phyloP scores from a whole-genome alignment of 257 asterid genomes.

The Paraleonurus japonicus region DNA sequence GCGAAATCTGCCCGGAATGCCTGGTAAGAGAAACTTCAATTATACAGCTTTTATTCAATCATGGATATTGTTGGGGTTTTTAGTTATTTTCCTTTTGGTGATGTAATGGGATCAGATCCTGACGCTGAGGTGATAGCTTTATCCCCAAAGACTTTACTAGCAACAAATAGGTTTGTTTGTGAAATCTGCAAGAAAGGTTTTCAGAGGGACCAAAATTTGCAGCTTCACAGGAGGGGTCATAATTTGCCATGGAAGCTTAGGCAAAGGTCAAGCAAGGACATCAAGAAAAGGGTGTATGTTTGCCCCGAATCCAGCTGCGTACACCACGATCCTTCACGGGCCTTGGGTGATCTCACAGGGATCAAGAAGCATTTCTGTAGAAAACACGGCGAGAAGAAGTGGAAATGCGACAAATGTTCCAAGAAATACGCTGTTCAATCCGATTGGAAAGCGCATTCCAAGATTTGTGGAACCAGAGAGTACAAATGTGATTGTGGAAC shows the following conservation, averaged over 20 bases:
- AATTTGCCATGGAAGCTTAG: slow-evolving; percentile 84
- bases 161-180: slow-evolving; percentile 81
- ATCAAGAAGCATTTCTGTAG: slow-evolving; percentile 88
- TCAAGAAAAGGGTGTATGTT: slow-evolving; percentile 72
- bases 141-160: slow-evolving; percentile 68
- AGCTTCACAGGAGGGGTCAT: slow-evolving; percentile 88
- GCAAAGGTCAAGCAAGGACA: slow-evolving; percentile 64
- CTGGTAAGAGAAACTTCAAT: slow-evolving; percentile 47
- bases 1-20: slow-evolving; percentile 91
- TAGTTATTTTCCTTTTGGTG: not conserved
- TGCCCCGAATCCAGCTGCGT: slow-evolving; percentile 80
- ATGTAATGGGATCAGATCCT: slow-evolving; percentile 57
- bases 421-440: slow-evolving; percentile 90
- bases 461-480: slow-evolving; percentile 84
- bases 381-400: slow-evolving; percentile 91
- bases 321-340: slow-evolving; percentile 82
- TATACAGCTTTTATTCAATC: not conserved
- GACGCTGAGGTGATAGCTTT: slow-evolving; percentile 81
- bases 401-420: slow-evolving; percentile 80
- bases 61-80: not conserved
- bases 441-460: slow-evolving; percentile 90
- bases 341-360: slow-evolving; percentile 84
- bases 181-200: slow-evolving; percentile 85
- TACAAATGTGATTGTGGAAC: slow-evolving; percentile 89
- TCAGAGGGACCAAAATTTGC: slow-evolving; percentile 90